Conservation (phyloP, 176 grass and related monocot species). For the Aegilops longissima region DNA sequence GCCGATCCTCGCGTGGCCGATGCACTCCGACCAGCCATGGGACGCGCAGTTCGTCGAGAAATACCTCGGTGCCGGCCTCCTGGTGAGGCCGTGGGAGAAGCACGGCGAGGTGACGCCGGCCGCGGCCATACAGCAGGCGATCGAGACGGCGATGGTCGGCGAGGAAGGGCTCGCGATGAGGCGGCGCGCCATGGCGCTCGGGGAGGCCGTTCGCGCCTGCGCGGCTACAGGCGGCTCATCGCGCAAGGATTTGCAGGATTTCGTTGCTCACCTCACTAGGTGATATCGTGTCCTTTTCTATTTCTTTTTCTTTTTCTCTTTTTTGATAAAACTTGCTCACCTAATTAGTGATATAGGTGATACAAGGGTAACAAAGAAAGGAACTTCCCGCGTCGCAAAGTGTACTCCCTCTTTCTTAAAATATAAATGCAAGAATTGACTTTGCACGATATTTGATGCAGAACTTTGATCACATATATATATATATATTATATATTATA, state of each 20-base stretch:
- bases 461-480: too few species aligned
- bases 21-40: slow-evolving; percentile 72
- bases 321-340: too few species aligned
- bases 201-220: background rate
- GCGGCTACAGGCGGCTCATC: background rate
- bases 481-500: too few species aligned
- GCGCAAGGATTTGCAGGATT: background rate
- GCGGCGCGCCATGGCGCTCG: background rate
- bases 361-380: too few species aligned
- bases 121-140: background rate
- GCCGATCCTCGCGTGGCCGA: slow-evolving; percentile 69
- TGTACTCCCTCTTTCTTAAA: too few species aligned
- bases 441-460: too few species aligned
- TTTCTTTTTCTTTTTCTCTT: too few species aligned
- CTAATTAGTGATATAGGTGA: too few species aligned
- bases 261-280: background rate
- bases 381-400: too few species aligned
- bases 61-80: slow-evolving; percentile 16
- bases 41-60: slow-evolving; percentile 48
- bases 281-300: background rate
- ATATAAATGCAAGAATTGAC: too few species aligned
- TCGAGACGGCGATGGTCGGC: background rate
- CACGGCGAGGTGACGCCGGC: background rate
- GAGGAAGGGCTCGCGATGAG: background rate
- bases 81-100: slow-evolving; percentile 40